Conservation (phyloP, 257 asterid genomes). For the Solanum peruvianum region DNA sequence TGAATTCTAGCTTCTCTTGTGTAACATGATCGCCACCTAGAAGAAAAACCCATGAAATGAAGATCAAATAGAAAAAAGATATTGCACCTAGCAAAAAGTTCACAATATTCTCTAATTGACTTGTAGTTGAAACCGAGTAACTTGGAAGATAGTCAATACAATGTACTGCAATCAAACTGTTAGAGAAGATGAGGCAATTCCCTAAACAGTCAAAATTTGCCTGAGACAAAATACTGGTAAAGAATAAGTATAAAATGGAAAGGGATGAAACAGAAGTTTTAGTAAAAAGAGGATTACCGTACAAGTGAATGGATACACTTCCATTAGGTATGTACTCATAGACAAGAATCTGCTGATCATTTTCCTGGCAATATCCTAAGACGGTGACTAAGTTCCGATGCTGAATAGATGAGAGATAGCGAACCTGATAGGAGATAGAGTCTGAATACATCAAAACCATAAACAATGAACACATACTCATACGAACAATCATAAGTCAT, state of each 20-base stretch:
- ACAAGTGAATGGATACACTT: slow-evolving; percentile 81
- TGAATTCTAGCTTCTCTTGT: slow-evolving; percentile 86
- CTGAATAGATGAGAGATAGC: slow-evolving; percentile 76
- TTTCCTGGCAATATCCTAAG: slow-evolving; percentile 90
- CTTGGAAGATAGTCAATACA: neutral
- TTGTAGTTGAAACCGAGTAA: neutral
- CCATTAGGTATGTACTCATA: slow-evolving; percentile 90
- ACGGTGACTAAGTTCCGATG: slow-evolving; percentile 80
- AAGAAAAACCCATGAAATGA: neutral
- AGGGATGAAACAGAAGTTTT: neutral
- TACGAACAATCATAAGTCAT: neutral
- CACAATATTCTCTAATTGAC: neutral
- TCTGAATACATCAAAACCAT: slow-evolving; percentile 12
- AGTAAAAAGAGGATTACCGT: slow-evolving; percentile 42
- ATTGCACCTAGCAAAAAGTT: neutral
- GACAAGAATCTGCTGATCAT: slow-evolving; percentile 72
- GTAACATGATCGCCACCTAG: slow-evolving; percentile 81
- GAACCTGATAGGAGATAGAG: slow-evolving; percentile 46
- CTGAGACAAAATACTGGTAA: neutral
- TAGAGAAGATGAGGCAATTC: neutral
- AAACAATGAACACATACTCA: neutral
- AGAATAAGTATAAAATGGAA: neutral
- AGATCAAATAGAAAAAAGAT: neutral
- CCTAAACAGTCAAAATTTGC: neutral
- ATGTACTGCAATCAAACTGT: neutral